Conservation (phyloP, 2,329 filamentous ascomycete species). For the Cercospora janseana region DNA sequence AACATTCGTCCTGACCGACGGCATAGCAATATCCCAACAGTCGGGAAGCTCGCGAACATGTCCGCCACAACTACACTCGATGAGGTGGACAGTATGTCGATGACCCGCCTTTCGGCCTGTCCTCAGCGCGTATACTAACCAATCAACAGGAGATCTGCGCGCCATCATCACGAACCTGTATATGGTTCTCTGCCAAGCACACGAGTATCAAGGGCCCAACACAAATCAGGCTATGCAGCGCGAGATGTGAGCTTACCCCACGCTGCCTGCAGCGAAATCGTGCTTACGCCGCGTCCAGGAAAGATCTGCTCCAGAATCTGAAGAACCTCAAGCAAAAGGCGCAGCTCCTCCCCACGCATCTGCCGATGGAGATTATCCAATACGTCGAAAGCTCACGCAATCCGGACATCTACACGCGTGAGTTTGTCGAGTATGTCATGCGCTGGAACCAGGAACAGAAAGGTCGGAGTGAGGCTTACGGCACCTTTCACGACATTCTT, state of each 20-base stretch:
- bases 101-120: not conserved
- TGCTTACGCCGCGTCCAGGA: slow-evolving; percentile 41
- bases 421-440: slow-evolving; percentile 64
- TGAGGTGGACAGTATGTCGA: slow-evolving; percentile 34
- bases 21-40: not conserved
- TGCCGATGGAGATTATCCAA: slow-evolving; percentile 63
- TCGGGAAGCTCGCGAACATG: slow-evolving; percentile 23
- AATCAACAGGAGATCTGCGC: slow-evolving; percentile 52
- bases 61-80: slow-evolving; percentile 32
- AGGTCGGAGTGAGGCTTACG: slow-evolving; percentile 60
- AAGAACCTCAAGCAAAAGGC: slow-evolving; percentile 52
- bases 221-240: slow-evolving; percentile 58
- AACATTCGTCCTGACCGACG: not conserved
- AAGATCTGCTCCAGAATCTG: slow-evolving; percentile 53
- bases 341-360: slow-evolving; percentile 50
- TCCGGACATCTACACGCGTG: slow-evolving; percentile 65
- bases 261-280: not conserved
- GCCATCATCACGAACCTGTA: slow-evolving; percentile 62
- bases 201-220: slow-evolving; percentile 58
- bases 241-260: slow-evolving; percentile 50
- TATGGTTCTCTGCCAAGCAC: slow-evolving; percentile 57
- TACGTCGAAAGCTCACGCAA: slow-evolving; percentile 64
- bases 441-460: slow-evolving; percentile 62
- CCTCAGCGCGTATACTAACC: slow-evolving; percentile 16
- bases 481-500: slow-evolving; percentile 57